Evolutionary conservation across 768 basidiomycete species (phyloP).

Genomic region (Pluteus cervinus): DNA sequence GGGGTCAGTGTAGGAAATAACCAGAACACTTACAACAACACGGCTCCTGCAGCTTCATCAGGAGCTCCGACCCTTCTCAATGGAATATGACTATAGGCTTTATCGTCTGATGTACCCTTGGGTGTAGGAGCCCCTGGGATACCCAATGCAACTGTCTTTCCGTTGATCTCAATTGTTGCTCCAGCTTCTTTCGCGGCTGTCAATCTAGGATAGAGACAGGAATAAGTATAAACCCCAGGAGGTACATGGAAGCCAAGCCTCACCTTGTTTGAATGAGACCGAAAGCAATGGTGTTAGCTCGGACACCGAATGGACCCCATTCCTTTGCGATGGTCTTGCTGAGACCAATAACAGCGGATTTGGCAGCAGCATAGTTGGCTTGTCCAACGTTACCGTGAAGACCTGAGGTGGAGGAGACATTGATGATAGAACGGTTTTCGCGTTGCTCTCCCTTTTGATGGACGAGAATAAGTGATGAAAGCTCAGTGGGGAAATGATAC

Average conservation of each 20-base stretch:
- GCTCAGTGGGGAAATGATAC: conserved; percentile 8
- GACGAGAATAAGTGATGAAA: neutral
- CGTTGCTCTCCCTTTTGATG: conserved; percentile 39
- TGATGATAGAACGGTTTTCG: conserved; percentile 72
- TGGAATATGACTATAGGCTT: conserved; percentile 45
- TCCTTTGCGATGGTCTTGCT: conserved; percentile 87
- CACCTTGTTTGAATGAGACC: conserved; percentile 75
- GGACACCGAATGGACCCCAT: conserved; percentile 79
- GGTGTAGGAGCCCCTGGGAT: conserved; percentile 53
- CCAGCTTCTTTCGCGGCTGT: conserved; percentile 79
- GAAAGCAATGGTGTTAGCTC: conserved; percentile 77
- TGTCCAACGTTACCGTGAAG: conserved; percentile 87
- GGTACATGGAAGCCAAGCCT: conserved; percentile 6
- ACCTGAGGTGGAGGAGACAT: conserved; percentile 78
- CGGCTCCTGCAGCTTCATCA: conserved; percentile 71
- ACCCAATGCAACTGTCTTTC: conserved; percentile 79
- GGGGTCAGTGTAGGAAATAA: neutral
- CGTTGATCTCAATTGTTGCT: conserved; percentile 68
- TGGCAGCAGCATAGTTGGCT: conserved; percentile 76
- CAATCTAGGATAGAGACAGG: conserved; percentile 34
- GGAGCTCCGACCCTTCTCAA: conserved; percentile 59
- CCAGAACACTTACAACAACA: conserved; percentile 61
- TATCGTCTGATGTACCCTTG: conserved; percentile 19
- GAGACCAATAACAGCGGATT: conserved; percentile 70
- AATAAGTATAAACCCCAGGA: conserved; percentile 1